Percentiles rank a stretch among this genome's conserved stretches.
phyloP scores from a whole-genome alignment of 1,284 basidiomycete species.

The Bondarzewia mesenterica region DNA sequence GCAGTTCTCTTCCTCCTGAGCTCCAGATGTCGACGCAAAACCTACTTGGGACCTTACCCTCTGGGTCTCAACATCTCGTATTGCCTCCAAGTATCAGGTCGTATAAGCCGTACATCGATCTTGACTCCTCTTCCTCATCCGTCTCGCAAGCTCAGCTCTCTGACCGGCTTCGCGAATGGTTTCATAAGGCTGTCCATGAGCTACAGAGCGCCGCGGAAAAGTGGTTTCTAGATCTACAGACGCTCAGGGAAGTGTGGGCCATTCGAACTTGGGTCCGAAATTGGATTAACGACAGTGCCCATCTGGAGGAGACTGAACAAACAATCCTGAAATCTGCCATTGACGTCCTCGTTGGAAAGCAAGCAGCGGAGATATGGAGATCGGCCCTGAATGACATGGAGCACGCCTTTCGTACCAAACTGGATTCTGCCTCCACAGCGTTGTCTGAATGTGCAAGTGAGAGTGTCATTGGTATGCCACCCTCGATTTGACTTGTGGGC shows the following conservation, averaged over 20 bases:
- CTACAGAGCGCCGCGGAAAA: constrained; percentile 35
- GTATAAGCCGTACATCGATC: constrained; percentile 70
- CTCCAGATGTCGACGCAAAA: constrained; percentile 54
- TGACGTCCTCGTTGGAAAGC: constrained; percentile 42
- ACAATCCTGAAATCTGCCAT: constrained; percentile 31
- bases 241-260: constrained; percentile 58
- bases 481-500: not conserved
- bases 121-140: constrained; percentile 44
- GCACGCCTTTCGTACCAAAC: constrained; percentile 33
- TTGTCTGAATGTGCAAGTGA: constrained; percentile 20
- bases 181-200: constrained; percentile 38
- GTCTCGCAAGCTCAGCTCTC: constrained; percentile 34
- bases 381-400: constrained; percentile 34
- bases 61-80: constrained; percentile 61
- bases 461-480: constrained; percentile 24
- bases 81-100: constrained; percentile 54
- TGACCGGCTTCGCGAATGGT: constrained; percentile 52
- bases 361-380: constrained; percentile 52
- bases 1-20: constrained; percentile 37
- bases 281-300: constrained; percentile 34
- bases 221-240: constrained; percentile 53
- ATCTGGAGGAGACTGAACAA: constrained; percentile 37
- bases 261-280: constrained; percentile 41
- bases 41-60: constrained; percentile 57
- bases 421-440: constrained; percentile 26